Conservation (phyloP, 129 eudicot species). For the Lactuca sativa region DNA sequence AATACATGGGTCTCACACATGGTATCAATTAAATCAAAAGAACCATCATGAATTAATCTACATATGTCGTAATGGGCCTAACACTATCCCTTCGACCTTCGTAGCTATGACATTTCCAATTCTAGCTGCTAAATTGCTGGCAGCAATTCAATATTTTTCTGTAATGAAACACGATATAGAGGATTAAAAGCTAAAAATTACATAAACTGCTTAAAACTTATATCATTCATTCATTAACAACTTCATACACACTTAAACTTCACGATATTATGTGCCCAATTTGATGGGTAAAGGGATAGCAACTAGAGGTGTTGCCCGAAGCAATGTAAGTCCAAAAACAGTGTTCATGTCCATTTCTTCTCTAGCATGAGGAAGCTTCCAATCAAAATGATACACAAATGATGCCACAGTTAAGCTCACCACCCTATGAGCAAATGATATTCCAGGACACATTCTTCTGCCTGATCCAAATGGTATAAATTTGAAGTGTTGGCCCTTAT, state of each 20-base stretch:
- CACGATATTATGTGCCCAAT: neutral
- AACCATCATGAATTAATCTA: too few species aligned
- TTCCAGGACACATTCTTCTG: constrained; percentile 46
- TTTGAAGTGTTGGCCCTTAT: constrained; percentile 34
- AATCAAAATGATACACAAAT: constrained; percentile 43
- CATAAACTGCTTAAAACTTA: neutral
- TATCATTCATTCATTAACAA: neutral
- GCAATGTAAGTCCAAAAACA: constrained; percentile 36
- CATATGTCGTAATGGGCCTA: too few species aligned
- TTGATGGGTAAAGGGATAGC: constrained; percentile 27
- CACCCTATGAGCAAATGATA: constrained; percentile 38
- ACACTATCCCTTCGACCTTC: too few species aligned
- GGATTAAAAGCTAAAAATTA: too few species aligned
- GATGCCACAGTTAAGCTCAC: constrained; percentile 42
- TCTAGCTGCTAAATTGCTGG: too few species aligned
- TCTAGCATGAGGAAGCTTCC: constrained; percentile 41
- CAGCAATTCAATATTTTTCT: too few species aligned
- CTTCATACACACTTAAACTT: neutral
- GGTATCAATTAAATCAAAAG: too few species aligned
- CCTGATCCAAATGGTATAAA: constrained; percentile 54
- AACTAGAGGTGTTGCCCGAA: constrained; percentile 39
- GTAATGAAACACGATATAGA: too few species aligned
- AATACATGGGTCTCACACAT: too few species aligned
- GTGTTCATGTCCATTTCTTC: constrained; percentile 39
- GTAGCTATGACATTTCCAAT: too few species aligned